phyloP scores from a whole-genome alignment of 495 filamentous ascomycete species.

The Thozetella sp. region DNA sequence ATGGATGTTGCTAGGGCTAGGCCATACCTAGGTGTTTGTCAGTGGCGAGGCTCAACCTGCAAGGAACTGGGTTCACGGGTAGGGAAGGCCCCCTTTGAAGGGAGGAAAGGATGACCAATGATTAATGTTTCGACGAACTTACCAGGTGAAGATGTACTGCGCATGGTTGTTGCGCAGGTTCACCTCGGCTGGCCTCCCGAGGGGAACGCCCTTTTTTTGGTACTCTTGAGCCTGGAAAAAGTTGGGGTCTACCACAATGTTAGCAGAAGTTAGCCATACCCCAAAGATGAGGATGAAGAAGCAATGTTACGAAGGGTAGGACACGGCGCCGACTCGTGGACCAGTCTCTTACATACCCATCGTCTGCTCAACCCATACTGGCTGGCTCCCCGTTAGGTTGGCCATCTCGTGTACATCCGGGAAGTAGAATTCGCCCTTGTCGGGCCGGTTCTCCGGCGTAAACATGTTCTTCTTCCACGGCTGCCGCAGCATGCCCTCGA shows the following conservation, averaged over 20 bases:
- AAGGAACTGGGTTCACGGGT: background rate
- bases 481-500: conserved; percentile 83
- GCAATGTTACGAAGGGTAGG: no score
- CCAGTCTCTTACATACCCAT: no score
- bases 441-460: conserved; percentile 85
- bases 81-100: no score
- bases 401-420: conserved; percentile 96
- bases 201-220: conserved; percentile 81
- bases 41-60: background rate
- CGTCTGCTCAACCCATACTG: conserved; percentile 95
- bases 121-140: no score
- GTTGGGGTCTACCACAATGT: conserved; percentile 65
- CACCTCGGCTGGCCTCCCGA: conserved; percentile 88
- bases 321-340: no score
- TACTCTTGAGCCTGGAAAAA: conserved; percentile 71
- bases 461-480: conserved; percentile 98
- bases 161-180: conserved; percentile 95
- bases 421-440: conserved; percentile 87
- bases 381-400: conserved; percentile 75
- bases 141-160: conserved; percentile 99
- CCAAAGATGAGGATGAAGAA: background rate
- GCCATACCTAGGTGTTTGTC: conserved; percentile 69
- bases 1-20: conserved; percentile 83
- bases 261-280: conserved; percentile 3
- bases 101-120: no score